Conservation (phyloP, 805 yeast species). For the Zygosaccharomyces siamensis region DNA sequence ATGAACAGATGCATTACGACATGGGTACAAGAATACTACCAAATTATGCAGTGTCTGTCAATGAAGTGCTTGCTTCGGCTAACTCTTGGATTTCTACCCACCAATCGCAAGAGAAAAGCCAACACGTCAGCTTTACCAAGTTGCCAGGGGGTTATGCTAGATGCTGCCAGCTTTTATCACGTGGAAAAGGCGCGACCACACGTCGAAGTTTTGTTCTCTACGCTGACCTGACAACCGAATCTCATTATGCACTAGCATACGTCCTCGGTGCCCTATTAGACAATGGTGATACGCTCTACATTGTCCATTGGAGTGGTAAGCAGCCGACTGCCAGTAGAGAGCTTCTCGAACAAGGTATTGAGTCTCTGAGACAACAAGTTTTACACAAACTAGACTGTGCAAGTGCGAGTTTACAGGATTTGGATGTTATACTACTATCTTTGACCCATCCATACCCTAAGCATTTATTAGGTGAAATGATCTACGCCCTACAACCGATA, state of each 20-base stretch:
- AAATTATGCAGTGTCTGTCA: constrained; percentile 27
- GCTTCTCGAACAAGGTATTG: constrained; percentile 17
- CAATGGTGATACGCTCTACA: constrained; percentile 76
- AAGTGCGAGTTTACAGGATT: constrained; percentile 23
- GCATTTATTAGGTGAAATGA: constrained; percentile 36
- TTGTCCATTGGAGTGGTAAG: constrained; percentile 40
- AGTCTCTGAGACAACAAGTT: constrained; percentile 17
- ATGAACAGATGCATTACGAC: constrained; percentile 32
- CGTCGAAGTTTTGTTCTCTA: constrained; percentile 68
- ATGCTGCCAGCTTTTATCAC: constrained; percentile 21
- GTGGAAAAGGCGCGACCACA: constrained; percentile 16
- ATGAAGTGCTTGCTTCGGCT: constrained; percentile 27
- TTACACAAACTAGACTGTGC: constrained; percentile 30
- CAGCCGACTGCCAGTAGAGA: constrained; percentile 5
- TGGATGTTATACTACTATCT: constrained; percentile 34
- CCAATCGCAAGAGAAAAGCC: constrained; percentile 33
- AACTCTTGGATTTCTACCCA: constrained; percentile 30
- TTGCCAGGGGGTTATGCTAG: constrained; percentile 29
- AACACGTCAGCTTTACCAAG: constrained; percentile 28
- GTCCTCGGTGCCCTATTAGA: constrained; percentile 78
- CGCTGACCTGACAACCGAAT: constrained; percentile 78
- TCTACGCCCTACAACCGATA: constrained; percentile 34
- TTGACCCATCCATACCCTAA: constrained; percentile 39
- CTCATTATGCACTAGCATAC: constrained; percentile 82
- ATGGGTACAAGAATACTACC: constrained; percentile 34